phyloP scores from a whole-genome alignment of 1,139 yeast genomes.

The Geotrichum europaeum region DNA sequence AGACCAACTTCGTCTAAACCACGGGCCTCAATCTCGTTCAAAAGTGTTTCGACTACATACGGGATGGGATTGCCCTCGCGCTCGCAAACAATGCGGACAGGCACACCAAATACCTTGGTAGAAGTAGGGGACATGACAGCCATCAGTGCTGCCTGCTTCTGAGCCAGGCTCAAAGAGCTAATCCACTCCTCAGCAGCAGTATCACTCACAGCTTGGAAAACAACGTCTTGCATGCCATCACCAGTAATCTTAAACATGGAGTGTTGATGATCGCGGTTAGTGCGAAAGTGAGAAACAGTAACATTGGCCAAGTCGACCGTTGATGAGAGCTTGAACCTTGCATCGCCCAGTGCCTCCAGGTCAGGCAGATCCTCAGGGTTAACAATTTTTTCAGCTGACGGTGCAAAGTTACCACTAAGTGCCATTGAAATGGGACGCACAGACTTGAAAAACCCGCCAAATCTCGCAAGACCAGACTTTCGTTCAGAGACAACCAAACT shows the following conservation, averaged over 20 bases:
- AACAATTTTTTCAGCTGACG: slow-evolving; percentile 44
- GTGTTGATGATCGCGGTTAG: slow-evolving; percentile 25
- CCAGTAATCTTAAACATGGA: slow-evolving; percentile 57
- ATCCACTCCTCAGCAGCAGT: slow-evolving; percentile 75
- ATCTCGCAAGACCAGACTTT: slow-evolving; percentile 23
- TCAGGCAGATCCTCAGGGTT: slow-evolving; percentile 56
- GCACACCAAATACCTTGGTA: slow-evolving; percentile 77
- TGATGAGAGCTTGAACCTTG: slow-evolving; percentile 50
- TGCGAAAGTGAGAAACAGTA: slow-evolving; percentile 24
- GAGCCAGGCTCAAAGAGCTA: slow-evolving; percentile 38
- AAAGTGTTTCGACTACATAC: slow-evolving; percentile 53
- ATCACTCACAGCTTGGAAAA: slow-evolving; percentile 65
- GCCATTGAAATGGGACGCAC: slow-evolving; percentile 42
- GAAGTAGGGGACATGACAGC: slow-evolving; percentile 29
- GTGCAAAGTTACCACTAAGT: slow-evolving; percentile 29
- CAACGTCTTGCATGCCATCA: slow-evolving; percentile 44
- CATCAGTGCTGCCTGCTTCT: slow-evolving; percentile 39
- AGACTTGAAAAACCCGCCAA: slow-evolving; percentile 37
- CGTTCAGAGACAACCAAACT: slow-evolving; percentile 15
- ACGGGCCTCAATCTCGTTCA: slow-evolving; percentile 69
- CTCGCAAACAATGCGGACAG: slow-evolving; percentile 65
- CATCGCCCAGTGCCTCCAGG: slow-evolving; percentile 39
- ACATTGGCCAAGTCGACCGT: slow-evolving; percentile 50
- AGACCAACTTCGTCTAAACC: slow-evolving; percentile 90
- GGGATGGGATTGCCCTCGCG: slow-evolving; percentile 66